phyloP scores from a whole-genome alignment of 768 basidiomycete species.

The Tylopilus balloui region DNA sequence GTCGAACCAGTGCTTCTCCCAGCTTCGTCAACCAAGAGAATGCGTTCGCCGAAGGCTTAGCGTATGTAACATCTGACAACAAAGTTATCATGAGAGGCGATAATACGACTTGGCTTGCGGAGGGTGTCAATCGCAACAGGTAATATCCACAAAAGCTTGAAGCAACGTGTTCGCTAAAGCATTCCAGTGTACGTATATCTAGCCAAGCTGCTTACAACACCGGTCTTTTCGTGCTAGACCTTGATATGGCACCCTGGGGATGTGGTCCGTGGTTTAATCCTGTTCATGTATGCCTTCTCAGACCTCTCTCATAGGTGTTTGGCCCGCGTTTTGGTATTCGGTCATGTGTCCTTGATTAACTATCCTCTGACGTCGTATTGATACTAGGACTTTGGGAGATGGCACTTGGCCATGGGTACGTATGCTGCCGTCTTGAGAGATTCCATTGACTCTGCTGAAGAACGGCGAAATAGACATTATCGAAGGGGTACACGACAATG shows the following conservation, averaged over 20 bases:
- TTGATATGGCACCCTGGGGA: constrained; percentile 82
- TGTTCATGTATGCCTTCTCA: not conserved
- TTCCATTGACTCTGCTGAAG: constrained; percentile 34
- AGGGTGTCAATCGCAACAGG: constrained; percentile 61
- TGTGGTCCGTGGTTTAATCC: constrained; percentile 50
- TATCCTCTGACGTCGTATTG: constrained; percentile 2
- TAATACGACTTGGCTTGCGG: constrained; percentile 50
- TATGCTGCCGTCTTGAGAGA: constrained; percentile 6
- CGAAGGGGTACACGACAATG: constrained; percentile 80
- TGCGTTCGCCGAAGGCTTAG: constrained; percentile 52
- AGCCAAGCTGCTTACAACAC: constrained; percentile 60
- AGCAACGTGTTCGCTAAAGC: not conserved
- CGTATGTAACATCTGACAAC: constrained; percentile 52
- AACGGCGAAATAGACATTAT: constrained; percentile 80
- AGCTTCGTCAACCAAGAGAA: constrained; percentile 59
- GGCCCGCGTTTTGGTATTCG: constrained; percentile 77
- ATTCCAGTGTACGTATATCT: constrained; percentile 68
- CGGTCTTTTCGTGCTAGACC: constrained; percentile 81
- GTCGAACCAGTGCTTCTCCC: constrained; percentile 11
- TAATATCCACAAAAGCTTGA: constrained; percentile 19
- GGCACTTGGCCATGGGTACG: constrained; percentile 63
- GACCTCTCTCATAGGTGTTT: constrained; percentile 47
- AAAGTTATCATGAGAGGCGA: constrained; percentile 77
- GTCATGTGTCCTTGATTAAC: not conserved
- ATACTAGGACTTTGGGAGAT: constrained; percentile 37